phyloP scores from a whole-genome alignment of 495 filamentous ascomycete genomes.

The Penicillium manginii region DNA sequence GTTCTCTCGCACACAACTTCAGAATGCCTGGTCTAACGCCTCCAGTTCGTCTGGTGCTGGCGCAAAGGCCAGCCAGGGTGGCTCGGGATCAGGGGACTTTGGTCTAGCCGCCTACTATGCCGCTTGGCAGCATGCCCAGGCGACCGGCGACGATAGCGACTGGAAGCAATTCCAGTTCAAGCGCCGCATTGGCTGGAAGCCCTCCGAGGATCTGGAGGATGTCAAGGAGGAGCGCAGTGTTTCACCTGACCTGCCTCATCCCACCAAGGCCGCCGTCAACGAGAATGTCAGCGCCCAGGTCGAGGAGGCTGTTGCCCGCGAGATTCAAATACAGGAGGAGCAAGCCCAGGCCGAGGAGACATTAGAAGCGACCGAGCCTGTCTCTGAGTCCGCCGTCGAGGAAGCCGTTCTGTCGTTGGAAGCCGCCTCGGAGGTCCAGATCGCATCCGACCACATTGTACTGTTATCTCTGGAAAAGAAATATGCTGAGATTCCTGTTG shows the following conservation, averaged over 20 bases:
- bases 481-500: conserved; percentile 83
- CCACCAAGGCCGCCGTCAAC: conserved; percentile 61
- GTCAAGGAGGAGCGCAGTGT: conserved; percentile 39
- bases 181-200: conserved; percentile 86
- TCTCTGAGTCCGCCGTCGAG: conserved; percentile 33
- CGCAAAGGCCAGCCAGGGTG: conserved; percentile 49
- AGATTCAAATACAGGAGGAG: conserved; percentile 57
- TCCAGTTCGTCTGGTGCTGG: conserved; percentile 49
- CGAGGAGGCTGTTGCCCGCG: conserved; percentile 66
- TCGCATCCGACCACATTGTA: conserved; percentile 74
- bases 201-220: conserved; percentile 55
- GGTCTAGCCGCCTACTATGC: conserved; percentile 86
- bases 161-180: conserved; percentile 91
- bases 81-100: conserved; percentile 50
- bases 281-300: conserved; percentile 60
- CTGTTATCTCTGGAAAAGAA: conserved; percentile 67
- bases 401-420: conserved; percentile 32
- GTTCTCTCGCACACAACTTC: conserved; percentile 69
- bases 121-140: conserved; percentile 79
- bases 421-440: conserved; percentile 52
- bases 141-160: conserved; percentile 71
- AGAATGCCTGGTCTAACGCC: conserved; percentile 71
- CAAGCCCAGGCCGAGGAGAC: conserved; percentile 49
- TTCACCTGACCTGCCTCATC: conserved; percentile 45
- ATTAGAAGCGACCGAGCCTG: conserved; percentile 36